Evolutionary conservation across 2,329 filamentous ascomycete genomes (phyloP).

Genomic region (Colletotrichum lindemuthianum): DNA sequence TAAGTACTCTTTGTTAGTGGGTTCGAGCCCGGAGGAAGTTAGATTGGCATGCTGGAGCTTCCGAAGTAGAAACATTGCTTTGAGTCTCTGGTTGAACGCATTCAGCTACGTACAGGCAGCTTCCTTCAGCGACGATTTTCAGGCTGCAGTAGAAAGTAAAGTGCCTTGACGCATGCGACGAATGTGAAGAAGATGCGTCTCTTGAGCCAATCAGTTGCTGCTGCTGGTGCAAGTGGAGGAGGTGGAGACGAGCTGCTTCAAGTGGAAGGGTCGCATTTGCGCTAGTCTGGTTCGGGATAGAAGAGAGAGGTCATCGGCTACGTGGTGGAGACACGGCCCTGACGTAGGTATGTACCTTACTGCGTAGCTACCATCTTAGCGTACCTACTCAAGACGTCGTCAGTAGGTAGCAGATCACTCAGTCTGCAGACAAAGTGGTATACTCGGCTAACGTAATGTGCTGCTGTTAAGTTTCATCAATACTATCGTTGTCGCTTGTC

Average conservation of each 20-base stretch:
- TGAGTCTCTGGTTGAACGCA: not conserved
- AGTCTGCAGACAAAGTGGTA: too few species aligned
- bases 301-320: constrained; percentile 32
- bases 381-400: not conserved
- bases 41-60: constrained; percentile 11
- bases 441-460: too few species aligned
- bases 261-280: constrained; percentile 15
- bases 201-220: constrained; percentile 19
- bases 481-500: too few species aligned
- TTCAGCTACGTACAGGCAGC: constrained; percentile 1
- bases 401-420: too few species aligned
- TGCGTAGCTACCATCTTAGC: constrained; percentile 22
- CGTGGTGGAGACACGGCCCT: constrained; percentile 31
- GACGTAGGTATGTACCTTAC: constrained; percentile 26
- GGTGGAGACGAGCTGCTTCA: constrained; percentile 25
- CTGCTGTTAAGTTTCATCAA: too few species aligned
- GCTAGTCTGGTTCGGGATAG: constrained; percentile 9
- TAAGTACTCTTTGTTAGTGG: too few species aligned
- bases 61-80: too few species aligned
- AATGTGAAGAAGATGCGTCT: constrained; percentile 16
- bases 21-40: not conserved
- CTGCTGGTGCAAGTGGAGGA: constrained; percentile 9
- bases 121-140: not conserved
- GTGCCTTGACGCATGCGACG: constrained; percentile 19
- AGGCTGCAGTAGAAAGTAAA: constrained; percentile 19